phyloP scores from a whole-genome alignment of 352 stramenopile genomes.

The Phytophthora sojae region DNA sequence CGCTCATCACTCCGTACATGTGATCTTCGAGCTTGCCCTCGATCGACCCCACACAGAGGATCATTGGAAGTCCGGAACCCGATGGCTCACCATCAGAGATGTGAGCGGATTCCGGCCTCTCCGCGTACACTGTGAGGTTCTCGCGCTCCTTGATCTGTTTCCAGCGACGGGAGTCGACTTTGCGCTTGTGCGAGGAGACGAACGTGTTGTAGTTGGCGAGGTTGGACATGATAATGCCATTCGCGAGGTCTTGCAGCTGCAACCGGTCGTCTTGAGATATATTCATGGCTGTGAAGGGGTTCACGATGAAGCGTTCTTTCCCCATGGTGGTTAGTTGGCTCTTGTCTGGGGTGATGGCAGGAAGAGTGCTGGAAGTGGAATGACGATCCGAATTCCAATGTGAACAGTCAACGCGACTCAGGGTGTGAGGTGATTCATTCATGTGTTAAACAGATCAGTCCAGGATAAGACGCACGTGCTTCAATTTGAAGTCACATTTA shows the following conservation, averaged over 20 bases:
- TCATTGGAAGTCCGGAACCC: slow-evolving; percentile 19
- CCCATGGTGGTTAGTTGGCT: slow-evolving; percentile 9
- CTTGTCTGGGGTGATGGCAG: too few species aligned
- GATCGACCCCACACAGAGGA: slow-evolving; percentile 26
- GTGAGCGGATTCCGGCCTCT: slow-evolving; percentile 17
- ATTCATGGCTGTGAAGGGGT: slow-evolving; percentile 41
- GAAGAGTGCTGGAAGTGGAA: too few species aligned
- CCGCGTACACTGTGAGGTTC: slow-evolving; percentile 42
- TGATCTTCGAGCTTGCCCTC: slow-evolving; percentile 34
- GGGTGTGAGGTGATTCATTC: too few species aligned
- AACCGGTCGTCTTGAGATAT: slow-evolving; percentile 24
- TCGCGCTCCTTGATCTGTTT: slow-evolving; percentile 45
- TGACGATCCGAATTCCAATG: too few species aligned
- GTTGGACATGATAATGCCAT: slow-evolving; percentile 29
- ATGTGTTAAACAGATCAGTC: not conserved
- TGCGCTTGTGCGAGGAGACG: slow-evolving; percentile 23
- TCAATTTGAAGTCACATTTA: too few species aligned
- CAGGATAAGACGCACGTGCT: not conserved
- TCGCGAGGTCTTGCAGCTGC: slow-evolving; percentile 32
- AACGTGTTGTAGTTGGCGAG: slow-evolving; percentile 27
- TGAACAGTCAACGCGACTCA: too few species aligned
- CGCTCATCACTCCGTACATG: slow-evolving; percentile 36
- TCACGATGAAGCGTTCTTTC: slow-evolving; percentile 35
- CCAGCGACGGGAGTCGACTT: slow-evolving; percentile 35
- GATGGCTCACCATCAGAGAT: not conserved